Evolutionary conservation across 2,329 filamentous ascomycete genomes (phyloP), one percentile per base, ranked within the genome.

Genomic region (Plenodomus biglobosus): DNA sequence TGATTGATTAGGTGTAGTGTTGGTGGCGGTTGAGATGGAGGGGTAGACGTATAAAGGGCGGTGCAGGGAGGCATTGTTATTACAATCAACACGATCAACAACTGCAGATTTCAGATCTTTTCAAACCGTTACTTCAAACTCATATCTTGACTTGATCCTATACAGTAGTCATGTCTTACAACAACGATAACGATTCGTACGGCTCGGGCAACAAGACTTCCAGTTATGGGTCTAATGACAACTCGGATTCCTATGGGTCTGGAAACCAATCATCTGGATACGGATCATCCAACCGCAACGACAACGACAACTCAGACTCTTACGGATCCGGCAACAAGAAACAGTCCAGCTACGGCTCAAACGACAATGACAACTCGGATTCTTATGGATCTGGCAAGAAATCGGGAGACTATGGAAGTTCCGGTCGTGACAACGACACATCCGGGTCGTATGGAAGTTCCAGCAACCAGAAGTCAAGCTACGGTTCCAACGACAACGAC

Each of bases 311-410:
- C 15, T 37, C 53, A 8, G 42, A 48, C 34, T 34, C 48, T 22
- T 46, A 55, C 20, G 52, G 48, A 4, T 53, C 46, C 11, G 39
- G 32, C 42, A 55, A 53, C n/a, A 46, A 45, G 32, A 34, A 46
- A n/a, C n/a, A n/a, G 36, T 50, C 44, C 3, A 38, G 50, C 42
- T 53, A 47, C 11, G 41, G 43, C n/a, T 43, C 43, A 22, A 36
- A 50, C 11, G 44, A 48, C 17, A 39, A 42, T 17, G 40, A 49
- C 7, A 44, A 46, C 27, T 43, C 44, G 27, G 27, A 32, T 3
- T 46, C 43, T 5, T 46, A 46, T 18, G 36, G 43, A n/a, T 43
- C 36, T 3, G 37, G 41, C 8, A 39, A 39, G 21, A 34, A 24
- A 21, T 18, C 35, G 4, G 18, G 35, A 7, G 41, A 37, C 16